These are phyloP conservation scores for Alternaria sp. DNA, from an alignment of 2,329 filamentous ascomycete species.

Conservation along the genomic window DNA sequence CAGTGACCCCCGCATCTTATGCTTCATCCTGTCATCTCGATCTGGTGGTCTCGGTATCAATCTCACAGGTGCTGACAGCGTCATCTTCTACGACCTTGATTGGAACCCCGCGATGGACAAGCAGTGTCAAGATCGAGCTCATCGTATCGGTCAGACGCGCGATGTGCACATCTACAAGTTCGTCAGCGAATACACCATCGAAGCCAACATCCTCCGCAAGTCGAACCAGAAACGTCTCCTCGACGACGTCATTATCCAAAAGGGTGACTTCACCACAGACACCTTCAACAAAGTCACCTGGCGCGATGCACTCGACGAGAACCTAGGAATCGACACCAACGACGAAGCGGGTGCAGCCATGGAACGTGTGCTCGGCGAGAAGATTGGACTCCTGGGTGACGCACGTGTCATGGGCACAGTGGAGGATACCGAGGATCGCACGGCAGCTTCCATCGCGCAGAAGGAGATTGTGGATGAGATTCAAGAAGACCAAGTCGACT, in stretches of 20 bases:
- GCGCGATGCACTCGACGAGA: constrained; percentile 69
- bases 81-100: constrained; percentile 98
- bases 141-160: constrained; percentile 95
- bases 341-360: constrained; percentile 82
- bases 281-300: constrained; percentile 83
- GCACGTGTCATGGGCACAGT: constrained; percentile 82
- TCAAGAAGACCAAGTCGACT: constrained; percentile 53
- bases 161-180: constrained; percentile 94
- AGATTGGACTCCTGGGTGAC: constrained; percentile 61
- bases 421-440: constrained; percentile 90
- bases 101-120: constrained; percentile 99
- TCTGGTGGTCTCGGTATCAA: constrained; percentile 97
- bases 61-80: constrained; percentile 92
- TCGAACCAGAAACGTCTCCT: constrained; percentile 97
- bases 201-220: constrained; percentile 96
- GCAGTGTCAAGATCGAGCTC: constrained; percentile 96
- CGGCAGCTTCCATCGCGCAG: constrained; percentile 84
- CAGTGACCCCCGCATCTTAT: constrained; percentile 86
- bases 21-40: constrained; percentile 93
- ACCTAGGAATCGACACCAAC: constrained; percentile 43
- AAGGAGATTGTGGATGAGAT: constrained; percentile 76
- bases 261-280: constrained; percentile 96
- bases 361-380: constrained; percentile 79
- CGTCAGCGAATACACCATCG: constrained; percentile 74
- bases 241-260: constrained; percentile 97